Percentiles rank a stretch among this genome's conserved stretches.
Evolutionary conservation across 805 yeast species (phyloP).

Genomic region (Candida vartiovaarae): DNA sequence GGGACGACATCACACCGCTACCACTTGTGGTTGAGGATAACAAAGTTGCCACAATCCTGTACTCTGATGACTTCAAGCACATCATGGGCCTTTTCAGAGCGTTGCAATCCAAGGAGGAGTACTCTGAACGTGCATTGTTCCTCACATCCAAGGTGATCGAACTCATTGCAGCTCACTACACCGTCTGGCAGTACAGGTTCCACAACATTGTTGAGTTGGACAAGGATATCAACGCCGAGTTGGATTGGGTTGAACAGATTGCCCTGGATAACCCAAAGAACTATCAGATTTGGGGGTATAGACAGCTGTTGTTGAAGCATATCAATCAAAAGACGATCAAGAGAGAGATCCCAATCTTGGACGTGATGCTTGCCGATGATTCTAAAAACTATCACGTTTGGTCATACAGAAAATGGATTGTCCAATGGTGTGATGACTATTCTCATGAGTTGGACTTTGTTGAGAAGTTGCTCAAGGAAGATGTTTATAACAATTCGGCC

Average conservation of each 20-base stretch:
- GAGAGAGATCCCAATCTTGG: slow-evolving; percentile 61
- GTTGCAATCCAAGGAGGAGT: slow-evolving; percentile 51
- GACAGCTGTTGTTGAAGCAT: slow-evolving; percentile 53
- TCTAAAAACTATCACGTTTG: slow-evolving; percentile 93
- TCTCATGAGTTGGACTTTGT: slow-evolving; percentile 47
- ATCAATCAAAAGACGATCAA: slow-evolving; percentile 31
- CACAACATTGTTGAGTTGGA: slow-evolving; percentile 38
- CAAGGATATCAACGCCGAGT: slow-evolving; percentile 40
- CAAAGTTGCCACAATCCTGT: slow-evolving; percentile 58
- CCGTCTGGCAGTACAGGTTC: slow-evolving; percentile 75
- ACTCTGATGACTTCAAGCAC: slow-evolving; percentile 62
- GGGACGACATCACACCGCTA: slow-evolving; percentile 38
- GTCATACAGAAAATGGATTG: slow-evolving; percentile 87
- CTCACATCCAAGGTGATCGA: slow-evolving; percentile 59
- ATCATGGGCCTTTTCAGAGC: slow-evolving; percentile 58
- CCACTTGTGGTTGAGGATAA: slow-evolving; percentile 35
- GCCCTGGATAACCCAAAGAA: slow-evolving; percentile 79
- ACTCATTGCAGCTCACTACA: slow-evolving; percentile 82
- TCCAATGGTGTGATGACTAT: slow-evolving; percentile 45
- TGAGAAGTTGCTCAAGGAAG: slow-evolving; percentile 42
- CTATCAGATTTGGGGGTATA: slow-evolving; percentile 96
- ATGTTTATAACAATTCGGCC: slow-evolving; percentile 84
- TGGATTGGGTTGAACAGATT: slow-evolving; percentile 72
- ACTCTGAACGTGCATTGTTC: slow-evolving; percentile 62
- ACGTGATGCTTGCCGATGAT: slow-evolving; percentile 68